Conservation (phyloP, 805 yeast species). For the Torulaspora microellipsoides region DNA sequence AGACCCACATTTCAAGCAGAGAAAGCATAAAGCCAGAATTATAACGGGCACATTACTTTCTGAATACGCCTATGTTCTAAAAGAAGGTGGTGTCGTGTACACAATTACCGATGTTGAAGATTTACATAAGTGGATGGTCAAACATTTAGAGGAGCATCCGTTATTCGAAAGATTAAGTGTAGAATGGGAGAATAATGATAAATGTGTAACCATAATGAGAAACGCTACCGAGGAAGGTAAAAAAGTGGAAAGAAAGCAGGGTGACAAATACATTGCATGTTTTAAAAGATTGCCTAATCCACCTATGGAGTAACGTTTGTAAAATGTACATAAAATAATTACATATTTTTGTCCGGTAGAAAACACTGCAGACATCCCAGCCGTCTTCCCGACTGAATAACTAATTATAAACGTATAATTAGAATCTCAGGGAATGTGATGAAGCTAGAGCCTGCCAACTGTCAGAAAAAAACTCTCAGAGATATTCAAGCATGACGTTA, state of each 20-base stretch:
- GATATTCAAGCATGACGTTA: too few species aligned
- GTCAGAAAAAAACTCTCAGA: too few species aligned
- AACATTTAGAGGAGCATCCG: slow-evolving; percentile 87
- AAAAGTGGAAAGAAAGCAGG: slow-evolving; percentile 87
- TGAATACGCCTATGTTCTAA: slow-evolving; percentile 87
- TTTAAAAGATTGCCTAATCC: slow-evolving; percentile 69
- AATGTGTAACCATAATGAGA: slow-evolving; percentile 82
- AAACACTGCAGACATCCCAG: too few species aligned
- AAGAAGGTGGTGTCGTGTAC: slow-evolving; percentile 82
- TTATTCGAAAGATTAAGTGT: slow-evolving; percentile 72
- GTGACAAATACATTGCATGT: slow-evolving; percentile 85
- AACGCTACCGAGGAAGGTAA: slow-evolving; percentile 97
- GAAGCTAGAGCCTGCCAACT: too few species aligned
- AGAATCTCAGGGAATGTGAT: too few species aligned
- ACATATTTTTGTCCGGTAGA: not conserved
- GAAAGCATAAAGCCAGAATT: slow-evolving; percentile 96
- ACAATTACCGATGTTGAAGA: slow-evolving; percentile 96
- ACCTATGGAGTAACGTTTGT: slow-evolving; percentile 14
- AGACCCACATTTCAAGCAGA: slow-evolving; percentile 97
- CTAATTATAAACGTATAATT: not conserved
- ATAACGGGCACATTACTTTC: slow-evolving; percentile 82
- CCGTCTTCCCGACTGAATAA: not conserved
- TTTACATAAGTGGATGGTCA: slow-evolving; percentile 93
- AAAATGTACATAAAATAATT: not conserved
- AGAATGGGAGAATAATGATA: slow-evolving; percentile 77